Conservation (phyloP, 2,329 filamentous ascomycete genomes). For the Aspergillus novofumigatus region DNA sequence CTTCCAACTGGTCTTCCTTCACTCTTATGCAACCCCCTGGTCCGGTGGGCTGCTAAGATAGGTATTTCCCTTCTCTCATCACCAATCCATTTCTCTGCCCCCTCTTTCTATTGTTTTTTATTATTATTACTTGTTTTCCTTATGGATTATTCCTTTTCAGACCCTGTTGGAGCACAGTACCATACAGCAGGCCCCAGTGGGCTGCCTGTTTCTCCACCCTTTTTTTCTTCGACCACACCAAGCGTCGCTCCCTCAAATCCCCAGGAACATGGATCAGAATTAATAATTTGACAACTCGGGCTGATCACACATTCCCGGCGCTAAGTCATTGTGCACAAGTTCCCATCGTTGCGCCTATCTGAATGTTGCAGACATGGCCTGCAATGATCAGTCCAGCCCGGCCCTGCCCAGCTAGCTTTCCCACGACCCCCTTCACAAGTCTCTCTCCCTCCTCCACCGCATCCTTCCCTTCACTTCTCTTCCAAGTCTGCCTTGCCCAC, state of each 20-base stretch:
- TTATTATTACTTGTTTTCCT: background rate
- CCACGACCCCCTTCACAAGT: conserved; percentile 9
- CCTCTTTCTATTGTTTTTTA: conserved; percentile 1
- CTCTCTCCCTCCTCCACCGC: conserved; percentile 18
- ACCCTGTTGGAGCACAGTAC: background rate
- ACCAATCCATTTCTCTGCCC: background rate
- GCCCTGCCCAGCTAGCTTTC: conserved; percentile 16
- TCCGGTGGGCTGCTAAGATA: background rate
- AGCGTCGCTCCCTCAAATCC: background rate
- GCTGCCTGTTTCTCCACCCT: background rate
- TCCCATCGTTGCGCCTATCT: conserved; percentile 21
- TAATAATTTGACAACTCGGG: conserved; percentile 19
- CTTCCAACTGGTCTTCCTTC: background rate
- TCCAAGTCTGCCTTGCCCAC: conserved; percentile 35
- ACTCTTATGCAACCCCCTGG: background rate
- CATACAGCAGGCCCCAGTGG: background rate
- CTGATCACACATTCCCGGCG: conserved; percentile 26
- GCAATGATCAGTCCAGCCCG: conserved; percentile 22
- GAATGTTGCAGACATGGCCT: conserved; percentile 25
- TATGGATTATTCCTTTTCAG: background rate
- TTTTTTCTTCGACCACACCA: background rate
- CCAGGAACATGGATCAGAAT: conserved; percentile 4
- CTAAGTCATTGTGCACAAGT: conserved; percentile 26
- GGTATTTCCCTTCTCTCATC: background rate
- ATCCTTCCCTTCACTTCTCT: conserved; percentile 20